Evolutionary conservation across 768 basidiomycete genomes (phyloP), one percentile per base, ranked within the genome.

Genomic region (Podaxis rugospora): DNA sequence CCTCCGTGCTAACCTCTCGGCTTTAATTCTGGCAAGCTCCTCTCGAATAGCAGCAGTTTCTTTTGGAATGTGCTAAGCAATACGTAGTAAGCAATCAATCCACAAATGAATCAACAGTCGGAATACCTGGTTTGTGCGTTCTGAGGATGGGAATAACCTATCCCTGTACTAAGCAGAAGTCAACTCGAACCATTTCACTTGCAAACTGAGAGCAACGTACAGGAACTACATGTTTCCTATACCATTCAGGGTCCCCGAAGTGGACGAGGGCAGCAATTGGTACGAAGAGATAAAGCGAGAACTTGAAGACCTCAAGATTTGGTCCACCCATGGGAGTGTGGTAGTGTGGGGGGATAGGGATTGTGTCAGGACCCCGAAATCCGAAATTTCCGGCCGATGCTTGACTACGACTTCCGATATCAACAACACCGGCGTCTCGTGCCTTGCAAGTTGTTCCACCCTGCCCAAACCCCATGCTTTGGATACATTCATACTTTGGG

Each of bases 211-310:
- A 14, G 42, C 13, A 28, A 65, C 76, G 40, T 70, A 92, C 89
- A 6, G 93, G 92, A 37, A 90, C 74, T 61, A 95, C 92, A 65
- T 91, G 79, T 51, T 79, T 76, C 58, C 82, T 80, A 68, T 94
- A 95, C 93, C 93, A 95, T 44, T 88, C 84, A 4, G 92, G 91
- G 71, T 94, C 90, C 47, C 93, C 92, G 68, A 91, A 94, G 72
- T 93, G 89, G 53, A 93, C 75, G 68, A 95, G 82, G 23, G 90
- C 87, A 50, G 82, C 76, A 60, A 95, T 84, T 9, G 93, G 93
- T 61, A 93, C 86, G 66, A 92, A 92, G 59, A 95, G 85, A 72
- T 95, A 94, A 16, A 93, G 74, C 3, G 85, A 85, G 66, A 95
- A 95, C 75, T 93, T 94, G 86, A 94, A 92, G 16, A 94, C 82